Percentiles rank a stretch among this genome's conserved stretches.
Evolutionary conservation across 2,329 filamentous ascomycete species (phyloP).

Genomic region (Trichoderma sp.): DNA sequence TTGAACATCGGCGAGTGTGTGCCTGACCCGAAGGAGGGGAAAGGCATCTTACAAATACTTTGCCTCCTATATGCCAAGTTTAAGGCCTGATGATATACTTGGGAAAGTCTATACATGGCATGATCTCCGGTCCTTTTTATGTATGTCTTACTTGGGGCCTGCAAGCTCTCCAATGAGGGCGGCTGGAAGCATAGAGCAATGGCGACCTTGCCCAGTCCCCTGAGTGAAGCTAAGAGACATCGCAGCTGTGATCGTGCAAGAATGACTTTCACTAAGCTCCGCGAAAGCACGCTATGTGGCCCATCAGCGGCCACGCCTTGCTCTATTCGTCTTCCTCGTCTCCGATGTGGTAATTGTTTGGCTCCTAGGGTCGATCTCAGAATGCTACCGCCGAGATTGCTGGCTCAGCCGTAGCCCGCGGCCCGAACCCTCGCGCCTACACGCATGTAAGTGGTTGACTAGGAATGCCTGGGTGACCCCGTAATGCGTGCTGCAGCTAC

Average conservation of each 20-base stretch:
- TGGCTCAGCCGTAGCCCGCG: slow-evolving; percentile 20
- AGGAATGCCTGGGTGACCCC: neutral
- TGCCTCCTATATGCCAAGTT: neutral
- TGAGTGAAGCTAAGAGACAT: slow-evolving; percentile 12
- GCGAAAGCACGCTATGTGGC: slow-evolving; percentile 12
- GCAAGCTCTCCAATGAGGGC: slow-evolving; percentile 8
- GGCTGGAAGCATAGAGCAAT: neutral
- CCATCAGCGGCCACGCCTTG: slow-evolving; percentile 3
- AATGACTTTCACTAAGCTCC: slow-evolving; percentile 8
- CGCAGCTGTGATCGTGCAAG: slow-evolving; percentile 12
- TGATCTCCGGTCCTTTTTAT: slow-evolving; percentile 5
- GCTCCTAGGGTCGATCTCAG: slow-evolving; percentile 26
- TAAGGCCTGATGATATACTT: neutral
- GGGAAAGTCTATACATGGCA: neutral
- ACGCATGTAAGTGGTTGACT: slow-evolving; percentile 16
- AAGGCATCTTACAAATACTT: neutral
- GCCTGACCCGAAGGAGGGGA: neutral
- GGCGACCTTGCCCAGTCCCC: neutral
- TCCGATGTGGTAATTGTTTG: neutral
- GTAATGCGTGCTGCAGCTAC: neutral
- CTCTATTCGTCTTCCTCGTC: slow-evolving; percentile 19
- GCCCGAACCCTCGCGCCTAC: slow-evolving; percentile 24
- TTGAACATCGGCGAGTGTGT: neutral
- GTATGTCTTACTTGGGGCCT: slow-evolving; percentile 19
- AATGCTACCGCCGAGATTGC: slow-evolving; percentile 10